phyloP scores from a whole-genome alignment of 164 flowering plant genomes.

The Protea cynaroides region DNA sequence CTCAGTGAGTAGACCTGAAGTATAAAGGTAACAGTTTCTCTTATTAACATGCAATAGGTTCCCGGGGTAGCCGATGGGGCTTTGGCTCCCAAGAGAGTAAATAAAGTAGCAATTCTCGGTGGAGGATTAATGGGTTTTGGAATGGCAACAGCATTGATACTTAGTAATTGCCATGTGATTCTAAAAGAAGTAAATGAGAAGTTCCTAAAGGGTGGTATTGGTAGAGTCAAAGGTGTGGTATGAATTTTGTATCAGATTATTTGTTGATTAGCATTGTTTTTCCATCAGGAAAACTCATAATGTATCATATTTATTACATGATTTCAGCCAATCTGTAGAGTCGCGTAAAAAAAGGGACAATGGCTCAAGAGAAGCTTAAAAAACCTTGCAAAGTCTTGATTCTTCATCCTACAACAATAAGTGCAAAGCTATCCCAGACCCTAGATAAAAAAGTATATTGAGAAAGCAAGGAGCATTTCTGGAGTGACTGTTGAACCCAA shows the following conservation, averaged over 20 bases:
- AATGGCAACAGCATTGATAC: slow-evolving; percentile 80
- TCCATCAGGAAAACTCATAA: not conserved
- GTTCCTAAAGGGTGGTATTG: slow-evolving; percentile 69
- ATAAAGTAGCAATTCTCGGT: slow-evolving; percentile 80
- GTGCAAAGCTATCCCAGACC: slow-evolving; percentile 76
- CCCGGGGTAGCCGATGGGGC: slow-evolving; percentile 81
- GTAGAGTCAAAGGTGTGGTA: slow-evolving; percentile 63
- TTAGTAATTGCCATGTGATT: slow-evolving; percentile 60
- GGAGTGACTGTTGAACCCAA: slow-evolving; percentile 62
- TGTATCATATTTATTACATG: not conserved
- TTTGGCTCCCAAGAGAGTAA: slow-evolving; percentile 61
- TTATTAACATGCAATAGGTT: slow-evolving; percentile 36
- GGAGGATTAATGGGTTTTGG: slow-evolving; percentile 99
- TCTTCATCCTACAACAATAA: slow-evolving; percentile 62
- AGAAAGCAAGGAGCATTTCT: slow-evolving; percentile 70
- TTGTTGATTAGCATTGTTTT: not conserved
- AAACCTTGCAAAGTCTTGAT: too few relatives aligned
- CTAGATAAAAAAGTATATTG: slow-evolving; percentile 62
- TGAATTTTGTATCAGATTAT: not conserved
- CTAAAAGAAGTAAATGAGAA: slow-evolving; percentile 88
- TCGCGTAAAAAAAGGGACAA: slow-evolving; percentile 79
- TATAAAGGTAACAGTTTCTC: too few relatives aligned
- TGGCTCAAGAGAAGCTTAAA: slow-evolving; percentile 70
- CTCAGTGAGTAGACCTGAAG: too few relatives aligned
- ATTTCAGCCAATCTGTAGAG: slow-evolving; percentile 78